Base-by-base conservation (phyloP, 2,329 filamentous ascomycete genomes). In the Teratosphaeria destructans region DNA sequence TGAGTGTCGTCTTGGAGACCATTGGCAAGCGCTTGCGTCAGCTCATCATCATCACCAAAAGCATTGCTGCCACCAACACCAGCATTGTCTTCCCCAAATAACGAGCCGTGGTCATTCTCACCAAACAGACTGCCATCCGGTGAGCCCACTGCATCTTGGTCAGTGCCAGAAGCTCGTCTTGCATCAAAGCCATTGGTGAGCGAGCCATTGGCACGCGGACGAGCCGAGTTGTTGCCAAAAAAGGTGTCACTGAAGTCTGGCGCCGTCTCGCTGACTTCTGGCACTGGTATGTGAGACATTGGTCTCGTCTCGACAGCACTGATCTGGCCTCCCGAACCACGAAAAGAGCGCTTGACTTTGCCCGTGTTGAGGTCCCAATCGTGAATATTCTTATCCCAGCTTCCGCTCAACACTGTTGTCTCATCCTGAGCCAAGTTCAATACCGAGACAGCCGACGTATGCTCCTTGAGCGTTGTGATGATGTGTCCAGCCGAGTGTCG, bases 351-450 rank as follows among this genome's bases (percentile, higher is more conserved):
- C 64, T 85, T 86, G 6, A 88, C 80, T 67, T 88, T 81, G 0
- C 94, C 94, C 1, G 85, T 94, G 68, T 97, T 90, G 29, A 99
- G 74, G 72, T 97, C 94, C 94, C 94, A 99, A 71, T 97, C 92
- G 57, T 91, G 83, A 0, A 97, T 86, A 19, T 84, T 88, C 76
- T 96, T 97, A 74, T 99, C 94, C 94, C 94, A 99, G 71, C 91
- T 93, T 3, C 94, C 94, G 37, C 91, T 96, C 8, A 99, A 75
- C 3, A 97, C 83, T 47, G 87, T 92, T 68, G 82, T 86, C 76
- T 99, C 94, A 66, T 97, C 92, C 5, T 88, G 84, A 0, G 89
- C 85, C 12, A 99, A 77, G 10, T 84, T 86, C 60, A 99, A 76
- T 5, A 95, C 90, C 23, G 91, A 96, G 19, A 99, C 94, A 0